Percentiles rank a stretch among this genome's conserved stretches.
These are phyloP conservation scores for Crataegus laevigata DNA, from an alignment of 306 rosid species.

Conservation along the genomic window DNA sequence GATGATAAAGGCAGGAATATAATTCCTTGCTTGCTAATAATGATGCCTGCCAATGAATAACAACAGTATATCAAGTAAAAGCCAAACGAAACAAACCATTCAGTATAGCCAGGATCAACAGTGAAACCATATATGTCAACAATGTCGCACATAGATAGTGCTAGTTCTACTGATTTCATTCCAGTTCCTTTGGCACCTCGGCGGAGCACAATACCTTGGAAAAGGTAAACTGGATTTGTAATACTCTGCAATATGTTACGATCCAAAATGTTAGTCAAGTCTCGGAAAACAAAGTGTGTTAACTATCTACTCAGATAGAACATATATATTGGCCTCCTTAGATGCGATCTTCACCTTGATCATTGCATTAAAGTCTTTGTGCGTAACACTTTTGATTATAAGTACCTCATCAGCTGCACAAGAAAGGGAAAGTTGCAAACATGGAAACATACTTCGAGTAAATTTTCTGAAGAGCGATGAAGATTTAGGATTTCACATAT, in stretches of 20 bases:
- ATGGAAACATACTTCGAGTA: background rate
- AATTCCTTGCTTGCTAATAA: background rate
- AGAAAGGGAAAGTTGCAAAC: slow-evolving; percentile 6
- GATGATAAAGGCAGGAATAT: background rate
- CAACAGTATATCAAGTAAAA: background rate
- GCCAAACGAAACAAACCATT: slow-evolving; percentile 85
- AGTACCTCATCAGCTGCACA: slow-evolving; percentile 77
- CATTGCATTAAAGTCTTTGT: slow-evolving; percentile 70
- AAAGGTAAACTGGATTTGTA: slow-evolving; percentile 94
- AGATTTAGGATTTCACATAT: background rate
- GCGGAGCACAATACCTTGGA: slow-evolving; percentile 97
- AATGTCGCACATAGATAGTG: slow-evolving; percentile 94
- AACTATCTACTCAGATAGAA: background rate
- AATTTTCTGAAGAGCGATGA: background rate
- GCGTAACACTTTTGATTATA: slow-evolving; percentile 86
- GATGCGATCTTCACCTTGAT: slow-evolving; percentile 54
- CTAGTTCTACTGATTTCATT: slow-evolving; percentile 94
- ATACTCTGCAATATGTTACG: slow-evolving; percentile 53
- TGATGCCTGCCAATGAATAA: background rate
- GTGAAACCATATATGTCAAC: slow-evolving; percentile 95
- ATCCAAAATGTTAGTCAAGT: slow-evolving; percentile 1
- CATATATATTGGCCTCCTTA: background rate
- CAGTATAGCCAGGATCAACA: slow-evolving; percentile 97
- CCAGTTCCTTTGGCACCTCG: slow-evolving; percentile 99
- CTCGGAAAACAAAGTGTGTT: background rate